Base-by-base conservation (phyloP, 164 flowering plant species). In the Kalanchoe fedtschenkoi region DNA sequence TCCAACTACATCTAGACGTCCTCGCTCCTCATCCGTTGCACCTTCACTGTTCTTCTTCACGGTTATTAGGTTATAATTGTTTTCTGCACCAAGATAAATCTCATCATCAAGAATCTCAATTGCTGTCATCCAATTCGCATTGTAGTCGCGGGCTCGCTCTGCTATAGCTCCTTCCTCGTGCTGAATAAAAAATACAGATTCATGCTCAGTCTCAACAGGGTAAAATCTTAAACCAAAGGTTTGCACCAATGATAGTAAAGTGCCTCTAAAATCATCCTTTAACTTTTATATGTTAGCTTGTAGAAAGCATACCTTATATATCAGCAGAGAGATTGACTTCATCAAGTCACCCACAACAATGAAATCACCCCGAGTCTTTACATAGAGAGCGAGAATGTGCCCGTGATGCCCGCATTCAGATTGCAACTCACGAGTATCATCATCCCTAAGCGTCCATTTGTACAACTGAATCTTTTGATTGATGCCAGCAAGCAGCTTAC, bases 101-200 rank as follows among this genome's bases (percentile, higher is more conserved):
- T 91, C 97, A 67, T 95, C 99, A 63, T 95, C 97, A 15, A 95
- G 83, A 65, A 91, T 83, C 83, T 88, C 99, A 43, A 95, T 89
- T 10, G 91, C 97, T 39, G 96, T 75, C 99, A 95, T 95, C 99
- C 99, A 95, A 63, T 87, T 90, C 26, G 99, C 97, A 67, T 85
- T 90, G 67, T 95, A 91, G 71, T 88, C 99, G 35, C 92, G 89
- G 1, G 99, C 97, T 55, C 95, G 80, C 76, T 95, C 97, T 78
- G 85, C 99, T 24, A 95, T 95, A 33, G 95, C 93, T 59, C 99
- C 93, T 72, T 95, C 99, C 72, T 95, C 99, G 29, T 90, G 97
- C 97, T 93, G 78, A 67, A 61, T n/a, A 65, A 62, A 60, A 15
- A 61, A 1, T 32, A 35, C 38, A 22, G 55, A 46, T 19, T n/a